Evolutionary conservation across 331 rosid species (phyloP).

Genomic region (Phaseolus coccineus): DNA sequence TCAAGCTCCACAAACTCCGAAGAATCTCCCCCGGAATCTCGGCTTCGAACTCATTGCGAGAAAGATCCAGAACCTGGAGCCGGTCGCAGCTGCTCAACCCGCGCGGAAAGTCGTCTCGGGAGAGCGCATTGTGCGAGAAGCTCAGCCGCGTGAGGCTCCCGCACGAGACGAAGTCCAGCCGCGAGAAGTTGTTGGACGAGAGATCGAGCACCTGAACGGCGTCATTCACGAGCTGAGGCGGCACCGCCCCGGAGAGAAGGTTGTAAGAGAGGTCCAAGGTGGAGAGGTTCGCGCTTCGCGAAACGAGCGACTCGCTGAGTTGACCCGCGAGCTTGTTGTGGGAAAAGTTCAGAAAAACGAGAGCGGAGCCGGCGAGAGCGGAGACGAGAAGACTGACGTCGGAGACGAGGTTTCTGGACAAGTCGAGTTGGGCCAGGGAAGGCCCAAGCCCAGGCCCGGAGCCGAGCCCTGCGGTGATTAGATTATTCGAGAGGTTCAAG

Average conservation of each 20-base stretch:
- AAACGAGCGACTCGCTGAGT: conserved; percentile 43
- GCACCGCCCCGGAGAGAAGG: conserved; percentile 55
- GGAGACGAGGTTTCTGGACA: conserved; percentile 59
- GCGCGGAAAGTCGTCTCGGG: conserved; percentile 52
- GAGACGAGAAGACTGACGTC: conserved; percentile 41
- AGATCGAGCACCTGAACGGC: conserved; percentile 63
- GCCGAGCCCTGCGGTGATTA: conserved; percentile 35
- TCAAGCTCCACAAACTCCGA: conserved; percentile 56
- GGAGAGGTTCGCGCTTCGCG: conserved; percentile 43
- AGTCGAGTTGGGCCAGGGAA: conserved; percentile 58
- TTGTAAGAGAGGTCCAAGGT: conserved; percentile 61
- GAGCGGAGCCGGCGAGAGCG: conserved; percentile 45
- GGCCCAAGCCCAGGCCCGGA: conserved; percentile 28
- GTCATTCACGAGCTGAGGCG: conserved; percentile 48
- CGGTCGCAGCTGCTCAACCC: conserved; percentile 51
- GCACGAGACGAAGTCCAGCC: conserved; percentile 57
- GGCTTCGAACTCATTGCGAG: conserved; percentile 51
- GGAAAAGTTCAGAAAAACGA: conserved; percentile 58
- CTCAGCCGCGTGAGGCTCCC: conserved; percentile 51
- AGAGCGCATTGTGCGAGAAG: conserved; percentile 55
- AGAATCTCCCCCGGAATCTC: conserved; percentile 56
- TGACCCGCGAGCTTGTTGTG: conserved; percentile 56
- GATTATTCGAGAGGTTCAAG: conserved; percentile 62
- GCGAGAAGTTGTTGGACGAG: conserved; percentile 64
- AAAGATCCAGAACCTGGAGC: conserved; percentile 64